Conservation (phyloP, 305 asterid species). For the Solanum hybrid region DNA sequence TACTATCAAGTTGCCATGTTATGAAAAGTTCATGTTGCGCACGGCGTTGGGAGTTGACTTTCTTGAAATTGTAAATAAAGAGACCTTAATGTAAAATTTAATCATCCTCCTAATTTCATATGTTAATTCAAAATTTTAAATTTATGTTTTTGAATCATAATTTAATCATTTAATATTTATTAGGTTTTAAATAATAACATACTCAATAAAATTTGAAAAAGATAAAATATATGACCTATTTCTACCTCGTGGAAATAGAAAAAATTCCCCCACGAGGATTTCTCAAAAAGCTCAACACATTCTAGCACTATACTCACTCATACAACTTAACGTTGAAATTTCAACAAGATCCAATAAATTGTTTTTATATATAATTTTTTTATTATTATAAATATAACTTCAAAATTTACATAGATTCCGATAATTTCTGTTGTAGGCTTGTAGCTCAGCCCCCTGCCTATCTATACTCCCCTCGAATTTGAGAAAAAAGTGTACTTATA, state of each 20-base stretch:
- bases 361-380: not conserved
- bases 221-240: not conserved
- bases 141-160: no score
- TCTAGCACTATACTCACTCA: not conserved
- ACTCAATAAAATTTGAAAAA: not conserved
- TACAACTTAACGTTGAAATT: not conserved
- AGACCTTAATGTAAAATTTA: not conserved
- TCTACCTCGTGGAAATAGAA: not conserved
- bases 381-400: not conserved
- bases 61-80: not conserved
- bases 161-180: no score
- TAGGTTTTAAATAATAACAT: not conserved
- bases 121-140: not conserved
- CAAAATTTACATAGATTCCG: not conserved
- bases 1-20: not conserved
- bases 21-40: not conserved
- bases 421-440: not conserved
- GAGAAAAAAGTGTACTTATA: not conserved
- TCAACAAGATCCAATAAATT: not conserved
- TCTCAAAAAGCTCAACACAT: not conserved
- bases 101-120: not conserved
- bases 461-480: not conserved
- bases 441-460: not conserved
- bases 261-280: not conserved
- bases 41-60: not conserved